A percentile compares a stretch with the other conserved stretches of the same genome.
These are phyloP conservation scores for Magnusiomyces suaveolens DNA, from an alignment of 1,139 yeast genomes.

Conservation along the genomic window DNA sequence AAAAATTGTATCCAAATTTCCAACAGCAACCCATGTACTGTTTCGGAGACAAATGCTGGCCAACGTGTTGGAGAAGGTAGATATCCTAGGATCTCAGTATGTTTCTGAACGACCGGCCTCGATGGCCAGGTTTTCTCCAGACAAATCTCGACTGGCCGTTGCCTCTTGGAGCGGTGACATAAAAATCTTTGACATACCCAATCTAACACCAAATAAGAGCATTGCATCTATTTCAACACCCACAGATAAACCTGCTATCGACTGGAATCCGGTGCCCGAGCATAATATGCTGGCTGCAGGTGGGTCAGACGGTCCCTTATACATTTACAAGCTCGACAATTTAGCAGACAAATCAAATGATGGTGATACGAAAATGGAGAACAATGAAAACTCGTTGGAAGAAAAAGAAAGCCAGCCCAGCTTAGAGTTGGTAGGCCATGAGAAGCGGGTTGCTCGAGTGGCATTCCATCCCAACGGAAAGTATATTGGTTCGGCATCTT, in stretches of 20 bases:
- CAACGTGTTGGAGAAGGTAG: constrained; percentile 32
- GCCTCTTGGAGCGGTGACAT: constrained; percentile 85
- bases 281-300: constrained; percentile 38
- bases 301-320: constrained; percentile 55
- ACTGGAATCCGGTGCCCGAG: not conserved
- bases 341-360: constrained; percentile 6
- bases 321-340: constrained; percentile 36
- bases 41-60: constrained; percentile 41
- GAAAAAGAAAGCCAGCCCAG: constrained; percentile 13
- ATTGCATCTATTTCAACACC: not conserved
- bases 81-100: constrained; percentile 59
- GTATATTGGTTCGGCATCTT: constrained; percentile 61
- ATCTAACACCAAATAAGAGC: constrained; percentile 30
- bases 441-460: constrained; percentile 51
- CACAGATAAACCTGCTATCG: constrained; percentile 1
- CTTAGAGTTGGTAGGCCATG: constrained; percentile 35
- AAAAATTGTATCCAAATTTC: constrained; percentile 19
- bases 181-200: constrained; percentile 38
- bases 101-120: constrained; percentile 64
- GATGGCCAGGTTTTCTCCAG: constrained; percentile 41
- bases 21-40: constrained; percentile 31
- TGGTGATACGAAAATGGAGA: constrained; percentile 8
- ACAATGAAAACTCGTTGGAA: constrained; percentile 5
- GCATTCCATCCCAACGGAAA: constrained; percentile 57
- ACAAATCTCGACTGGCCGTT: constrained; percentile 40